phyloP scores from a whole-genome alignment of 306 rosid genomes.

The Pterocarpus santalinus region DNA sequence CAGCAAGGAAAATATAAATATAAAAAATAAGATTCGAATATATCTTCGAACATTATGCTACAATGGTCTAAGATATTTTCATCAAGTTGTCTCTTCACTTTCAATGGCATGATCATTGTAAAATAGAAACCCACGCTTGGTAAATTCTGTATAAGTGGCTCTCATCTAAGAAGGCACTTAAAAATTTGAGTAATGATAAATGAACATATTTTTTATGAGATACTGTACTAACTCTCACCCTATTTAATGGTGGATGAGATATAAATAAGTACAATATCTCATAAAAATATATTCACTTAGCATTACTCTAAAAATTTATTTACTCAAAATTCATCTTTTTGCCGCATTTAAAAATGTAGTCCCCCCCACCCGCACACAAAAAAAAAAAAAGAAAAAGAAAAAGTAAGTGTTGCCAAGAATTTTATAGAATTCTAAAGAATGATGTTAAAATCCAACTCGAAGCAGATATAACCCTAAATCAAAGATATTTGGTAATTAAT shows the following conservation, averaged over 20 bases:
- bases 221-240: too few relatives aligned
- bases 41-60: not conserved
- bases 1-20: not conserved
- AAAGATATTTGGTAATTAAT: too few relatives aligned
- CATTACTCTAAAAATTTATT: too few relatives aligned
- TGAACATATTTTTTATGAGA: too few relatives aligned
- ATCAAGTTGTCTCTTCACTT: not conserved
- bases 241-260: too few relatives aligned
- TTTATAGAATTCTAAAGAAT: too few relatives aligned
- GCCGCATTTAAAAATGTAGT: not conserved
- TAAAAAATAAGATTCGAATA: not conserved
- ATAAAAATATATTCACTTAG: too few relatives aligned
- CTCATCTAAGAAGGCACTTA: constrained; percentile 14
- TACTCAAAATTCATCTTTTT: not conserved
- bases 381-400: not conserved
- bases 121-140: not conserved
- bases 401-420: not conserved
- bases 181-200: not conserved
- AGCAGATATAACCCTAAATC: too few relatives aligned
- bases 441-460: too few relatives aligned
- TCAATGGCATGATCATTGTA: not conserved
- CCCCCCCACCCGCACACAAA: not conserved
- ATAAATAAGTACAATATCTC: too few relatives aligned
- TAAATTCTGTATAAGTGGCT: not conserved
- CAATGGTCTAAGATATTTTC: not conserved